Evolutionary conservation across 768 basidiomycete genomes (phyloP), one percentile per base, ranked within the genome.

Genomic region (Rhizopogon vinicolor): DNA sequence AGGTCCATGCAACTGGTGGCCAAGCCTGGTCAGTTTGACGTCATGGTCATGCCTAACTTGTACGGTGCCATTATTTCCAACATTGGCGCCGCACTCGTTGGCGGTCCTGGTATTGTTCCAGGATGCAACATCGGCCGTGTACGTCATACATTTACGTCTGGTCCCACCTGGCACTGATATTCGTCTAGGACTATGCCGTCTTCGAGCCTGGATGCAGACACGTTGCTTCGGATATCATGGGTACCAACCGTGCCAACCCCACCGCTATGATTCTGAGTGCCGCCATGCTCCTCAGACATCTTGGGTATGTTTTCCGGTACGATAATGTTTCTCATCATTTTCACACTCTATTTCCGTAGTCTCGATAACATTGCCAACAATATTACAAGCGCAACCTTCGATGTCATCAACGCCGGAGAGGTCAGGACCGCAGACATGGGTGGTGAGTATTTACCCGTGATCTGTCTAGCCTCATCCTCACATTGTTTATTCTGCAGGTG

Each of bases 1-100:
- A 93, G 91, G 50, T 93, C 96, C 45, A 99, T 99, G 97, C 97
- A 99, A 74, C 87, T 99, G 61, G 97, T 99, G 58, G 91, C 95
- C 33, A 90, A 87, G 64, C 97, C 97, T 31, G 79, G 80, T 61
- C 97, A 99, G 71, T 99, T 99, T 67, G 97, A 99, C 67, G 96
- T 98, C 58, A 97, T 99, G 95, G 97, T 98, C 67, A 97, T 96
- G 92, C 94, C 93, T 54, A 94, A 96, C 74, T 70, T 91, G 71
- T 98, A 98, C 74, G 96, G 96, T 56, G 95, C 93, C 62, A 98
- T 98, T 65, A 88, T 95, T 57, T 94, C 92, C 61, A 98, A 99
- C 79, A 98, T 99, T 59, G 96, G 97, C 64, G 94, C 97, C 57
- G 97, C 96, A 19, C 88, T 99, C 19, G 96, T 99, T 41, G 97